These are phyloP conservation scores for Euclidium syriacum DNA, from an alignment of 345 rosid species.

Conservation along the genomic window DNA sequence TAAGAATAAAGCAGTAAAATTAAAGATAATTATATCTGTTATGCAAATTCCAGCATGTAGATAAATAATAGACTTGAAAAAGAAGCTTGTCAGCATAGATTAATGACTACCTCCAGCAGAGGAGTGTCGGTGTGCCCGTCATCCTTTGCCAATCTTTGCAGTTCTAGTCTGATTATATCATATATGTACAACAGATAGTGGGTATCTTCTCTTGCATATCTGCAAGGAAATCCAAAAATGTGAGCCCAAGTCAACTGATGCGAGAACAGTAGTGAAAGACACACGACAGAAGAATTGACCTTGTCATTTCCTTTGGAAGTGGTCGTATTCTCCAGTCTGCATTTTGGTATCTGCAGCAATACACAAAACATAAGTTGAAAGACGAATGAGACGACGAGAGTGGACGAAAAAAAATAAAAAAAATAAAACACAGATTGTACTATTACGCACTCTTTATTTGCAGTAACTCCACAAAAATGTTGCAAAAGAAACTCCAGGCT, in stretches of 20 bases:
- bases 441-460: slow-evolving; percentile 81
- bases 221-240: slow-evolving; percentile 29
- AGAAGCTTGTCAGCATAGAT: background rate
- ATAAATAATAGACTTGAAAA: background rate
- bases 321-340: slow-evolving; percentile 99
- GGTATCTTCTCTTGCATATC: slow-evolving; percentile 98
- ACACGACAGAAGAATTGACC: slow-evolving; percentile 36
- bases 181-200: slow-evolving; percentile 81
- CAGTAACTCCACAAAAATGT: slow-evolving; percentile 76
- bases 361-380: background rate
- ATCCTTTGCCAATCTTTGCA: slow-evolving; percentile 43
- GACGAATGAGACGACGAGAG: background rate
- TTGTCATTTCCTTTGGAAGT: slow-evolving; percentile 82
- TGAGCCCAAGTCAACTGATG: slow-evolving; percentile 8
- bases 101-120: slow-evolving; percentile 57
- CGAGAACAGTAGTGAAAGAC: background rate
- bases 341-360: slow-evolving; percentile 76
- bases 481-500: slow-evolving; percentile 87
- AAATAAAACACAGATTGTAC: slow-evolving; percentile 11
- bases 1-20: background rate
- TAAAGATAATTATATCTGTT: background rate
- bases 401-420: background rate
- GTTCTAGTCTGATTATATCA: slow-evolving; percentile 57
- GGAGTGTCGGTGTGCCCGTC: slow-evolving; percentile 49
- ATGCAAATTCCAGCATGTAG: background rate